Percentiles rank a stretch among this genome's conserved stretches.
Conservation (phyloP, 1,284 basidiomycete genomes). For the Anthracocystis walkeri region DNA sequence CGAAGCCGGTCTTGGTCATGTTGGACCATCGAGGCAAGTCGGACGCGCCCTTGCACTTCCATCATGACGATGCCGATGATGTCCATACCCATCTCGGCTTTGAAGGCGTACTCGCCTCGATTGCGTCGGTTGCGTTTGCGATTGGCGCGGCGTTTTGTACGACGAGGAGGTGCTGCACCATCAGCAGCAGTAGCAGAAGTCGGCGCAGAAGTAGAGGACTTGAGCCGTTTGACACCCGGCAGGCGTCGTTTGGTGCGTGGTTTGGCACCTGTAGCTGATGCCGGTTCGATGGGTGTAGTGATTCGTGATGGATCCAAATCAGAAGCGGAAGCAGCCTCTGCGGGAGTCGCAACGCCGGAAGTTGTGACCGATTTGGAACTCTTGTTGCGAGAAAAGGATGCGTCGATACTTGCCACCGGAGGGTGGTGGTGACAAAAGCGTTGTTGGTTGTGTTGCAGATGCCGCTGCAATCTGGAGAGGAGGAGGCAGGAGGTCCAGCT, state of each 20-base stretch:
- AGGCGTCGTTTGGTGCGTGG: slow-evolving; percentile 29
- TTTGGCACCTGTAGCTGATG: slow-evolving; percentile 9
- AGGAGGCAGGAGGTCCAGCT: slow-evolving; percentile 16
- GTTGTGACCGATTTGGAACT: slow-evolving; percentile 20
- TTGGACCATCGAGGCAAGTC: slow-evolving; percentile 90
- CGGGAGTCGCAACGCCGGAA: slow-evolving; percentile 34
- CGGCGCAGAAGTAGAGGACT: slow-evolving; percentile 6
- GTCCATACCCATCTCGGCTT: slow-evolving; percentile 76
- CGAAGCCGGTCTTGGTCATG: slow-evolving; percentile 77
- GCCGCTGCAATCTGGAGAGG: slow-evolving; percentile 1
- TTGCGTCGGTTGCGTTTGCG: slow-evolving; percentile 70
- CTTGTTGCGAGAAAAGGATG: slow-evolving; percentile 41
- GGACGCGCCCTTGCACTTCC: slow-evolving; percentile 77
- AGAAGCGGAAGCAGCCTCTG: slow-evolving; percentile 21
- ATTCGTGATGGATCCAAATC: slow-evolving; percentile 23
- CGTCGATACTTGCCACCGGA: slow-evolving; percentile 31
- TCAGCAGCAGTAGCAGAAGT: slow-evolving; percentile 10
- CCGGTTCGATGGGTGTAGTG: slow-evolving; percentile 20
- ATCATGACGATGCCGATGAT: slow-evolving; percentile 94
- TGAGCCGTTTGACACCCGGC: slow-evolving; percentile 36
- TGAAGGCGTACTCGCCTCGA: slow-evolving; percentile 71
- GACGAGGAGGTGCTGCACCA: slow-evolving; percentile 8
- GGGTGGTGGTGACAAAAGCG: slow-evolving; percentile 30
- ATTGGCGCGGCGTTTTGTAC: slow-evolving; percentile 6
- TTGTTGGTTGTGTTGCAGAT: slow-evolving; percentile 3